Evolutionary conservation across 2,329 filamentous ascomycete species (phyloP).

Genomic region (Venturiaceae sp.): DNA sequence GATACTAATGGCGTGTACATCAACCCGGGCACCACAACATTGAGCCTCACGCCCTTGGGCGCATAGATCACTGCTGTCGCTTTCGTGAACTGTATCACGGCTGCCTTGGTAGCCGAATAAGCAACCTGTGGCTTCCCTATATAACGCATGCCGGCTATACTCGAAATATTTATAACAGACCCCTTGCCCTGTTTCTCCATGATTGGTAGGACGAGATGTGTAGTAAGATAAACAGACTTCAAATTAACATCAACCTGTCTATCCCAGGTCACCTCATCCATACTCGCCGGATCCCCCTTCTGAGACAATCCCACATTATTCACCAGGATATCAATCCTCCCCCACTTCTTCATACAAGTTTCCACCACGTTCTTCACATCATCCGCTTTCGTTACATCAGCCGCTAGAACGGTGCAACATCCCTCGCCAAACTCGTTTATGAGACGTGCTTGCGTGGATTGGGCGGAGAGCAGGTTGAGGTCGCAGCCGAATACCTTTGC

Average conservation of each 20-base stretch:
- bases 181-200: conserved; percentile 12
- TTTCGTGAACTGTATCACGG: conserved; percentile 18
- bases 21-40: conserved; percentile 17
- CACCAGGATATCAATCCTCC: conserved; percentile 15
- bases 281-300: conserved; percentile 13
- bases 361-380: conserved; percentile 18
- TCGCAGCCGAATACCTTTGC: conserved; percentile 9
- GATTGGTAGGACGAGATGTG: conserved; percentile 19
- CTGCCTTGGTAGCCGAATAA: conserved; percentile 25
- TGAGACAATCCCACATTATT: conserved; percentile 29
- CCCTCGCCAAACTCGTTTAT: background rate
- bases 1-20: conserved; percentile 18
- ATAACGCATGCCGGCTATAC: conserved; percentile 35
- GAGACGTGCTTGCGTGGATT: conserved; percentile 2
- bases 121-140: conserved; percentile 43
- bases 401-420: conserved; percentile 6
- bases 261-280: conserved; percentile 20
- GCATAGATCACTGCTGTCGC: conserved; percentile 27
- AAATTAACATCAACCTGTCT: conserved; percentile 22
- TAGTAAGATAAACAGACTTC: conserved; percentile 18
- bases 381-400: conserved; percentile 16
- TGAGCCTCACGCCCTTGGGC: conserved; percentile 15
- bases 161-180: conserved; percentile 19
- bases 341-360: conserved; percentile 13
- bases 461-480: conserved; percentile 1